Conservation (phyloP, 495 filamentous ascomycete genomes). For the Aspergillus homomorphus region DNA sequence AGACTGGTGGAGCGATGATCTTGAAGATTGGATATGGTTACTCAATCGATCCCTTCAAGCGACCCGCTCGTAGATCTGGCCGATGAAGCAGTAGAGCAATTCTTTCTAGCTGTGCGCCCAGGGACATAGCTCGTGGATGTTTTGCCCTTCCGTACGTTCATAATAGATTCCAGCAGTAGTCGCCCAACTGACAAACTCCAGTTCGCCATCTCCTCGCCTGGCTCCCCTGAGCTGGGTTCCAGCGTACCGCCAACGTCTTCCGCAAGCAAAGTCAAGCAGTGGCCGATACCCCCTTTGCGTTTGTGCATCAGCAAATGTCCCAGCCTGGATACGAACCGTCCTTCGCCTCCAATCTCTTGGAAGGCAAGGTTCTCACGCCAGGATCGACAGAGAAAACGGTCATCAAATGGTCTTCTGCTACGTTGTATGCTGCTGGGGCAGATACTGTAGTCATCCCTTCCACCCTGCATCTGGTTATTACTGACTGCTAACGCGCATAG, state of each 20-base stretch:
- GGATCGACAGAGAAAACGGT: slow-evolving; percentile 26
- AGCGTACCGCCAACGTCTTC: slow-evolving; percentile 37
- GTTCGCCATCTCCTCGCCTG: slow-evolving; percentile 35
- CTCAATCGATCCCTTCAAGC: slow-evolving; percentile 32
- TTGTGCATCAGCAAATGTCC: slow-evolving; percentile 43
- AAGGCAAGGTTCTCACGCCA: slow-evolving; percentile 11
- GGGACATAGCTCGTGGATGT: slow-evolving; percentile 44
- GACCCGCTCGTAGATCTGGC: slow-evolving; percentile 43
- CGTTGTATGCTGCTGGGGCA: slow-evolving; percentile 53
- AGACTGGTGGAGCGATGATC: slow-evolving; percentile 38
- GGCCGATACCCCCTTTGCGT: slow-evolving; percentile 38
- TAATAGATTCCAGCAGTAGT: too few species aligned
- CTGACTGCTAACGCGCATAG: not conserved
- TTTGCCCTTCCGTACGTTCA: slow-evolving; percentile 23
- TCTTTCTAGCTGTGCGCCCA: slow-evolving; percentile 33
- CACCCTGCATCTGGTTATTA: not conserved
- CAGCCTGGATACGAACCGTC: slow-evolving; percentile 32
- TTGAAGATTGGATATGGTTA: slow-evolving; percentile 49
- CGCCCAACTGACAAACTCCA: too few species aligned
- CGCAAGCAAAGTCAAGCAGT: slow-evolving; percentile 22
- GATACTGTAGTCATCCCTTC: slow-evolving; percentile 37
- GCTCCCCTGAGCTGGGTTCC: slow-evolving; percentile 50
- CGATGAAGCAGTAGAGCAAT: slow-evolving; percentile 35
- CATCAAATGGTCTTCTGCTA: slow-evolving; percentile 42
- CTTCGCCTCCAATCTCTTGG: slow-evolving; percentile 37